Evolutionary conservation across 495 filamentous ascomycete species (phyloP).

Genomic region (Penicillium steckii): DNA sequence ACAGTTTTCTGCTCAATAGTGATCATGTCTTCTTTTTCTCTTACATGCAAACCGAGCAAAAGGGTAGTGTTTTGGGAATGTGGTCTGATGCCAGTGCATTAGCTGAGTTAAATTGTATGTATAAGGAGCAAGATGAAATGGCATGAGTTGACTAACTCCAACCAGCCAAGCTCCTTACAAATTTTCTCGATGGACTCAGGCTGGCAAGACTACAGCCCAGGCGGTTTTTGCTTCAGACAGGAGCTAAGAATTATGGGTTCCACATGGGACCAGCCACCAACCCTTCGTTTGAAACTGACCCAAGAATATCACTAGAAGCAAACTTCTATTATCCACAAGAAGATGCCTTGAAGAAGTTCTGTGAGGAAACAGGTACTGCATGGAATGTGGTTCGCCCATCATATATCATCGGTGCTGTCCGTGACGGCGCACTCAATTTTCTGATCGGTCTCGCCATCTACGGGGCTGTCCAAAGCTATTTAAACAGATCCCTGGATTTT

Average conservation of each 20-base stretch:
- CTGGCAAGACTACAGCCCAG: constrained; percentile 36
- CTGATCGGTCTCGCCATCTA: constrained; percentile 45
- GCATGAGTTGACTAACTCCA: too few species aligned
- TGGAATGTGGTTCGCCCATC: constrained; percentile 43
- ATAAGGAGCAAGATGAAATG: not conserved
- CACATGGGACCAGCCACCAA: constrained; percentile 44
- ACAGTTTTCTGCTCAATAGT: not conserved
- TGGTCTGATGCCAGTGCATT: constrained; percentile 34
- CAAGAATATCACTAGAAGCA: constrained; percentile 35
- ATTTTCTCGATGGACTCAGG: constrained; percentile 42
- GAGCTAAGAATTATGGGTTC: constrained; percentile 48
- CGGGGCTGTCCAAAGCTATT: constrained; percentile 33
- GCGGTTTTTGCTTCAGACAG: constrained; percentile 53
- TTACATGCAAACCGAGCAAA: constrained; percentile 45
- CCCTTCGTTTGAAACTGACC: constrained; percentile 43
- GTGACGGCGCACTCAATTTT: constrained; percentile 45
- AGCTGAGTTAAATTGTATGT: constrained; percentile 30
- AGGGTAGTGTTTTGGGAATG: not conserved
- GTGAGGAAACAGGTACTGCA: constrained; percentile 19
- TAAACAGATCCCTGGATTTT: constrained; percentile 34
- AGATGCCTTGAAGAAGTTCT: constrained; percentile 39
- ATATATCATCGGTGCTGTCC: constrained; percentile 48
- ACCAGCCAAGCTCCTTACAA: constrained; percentile 31
- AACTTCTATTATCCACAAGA: constrained; percentile 58
- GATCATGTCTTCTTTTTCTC: constrained; percentile 56